Base-by-base conservation (phyloP, 2,329 filamentous ascomycete species). In the Westerdykella ornata region DNA sequence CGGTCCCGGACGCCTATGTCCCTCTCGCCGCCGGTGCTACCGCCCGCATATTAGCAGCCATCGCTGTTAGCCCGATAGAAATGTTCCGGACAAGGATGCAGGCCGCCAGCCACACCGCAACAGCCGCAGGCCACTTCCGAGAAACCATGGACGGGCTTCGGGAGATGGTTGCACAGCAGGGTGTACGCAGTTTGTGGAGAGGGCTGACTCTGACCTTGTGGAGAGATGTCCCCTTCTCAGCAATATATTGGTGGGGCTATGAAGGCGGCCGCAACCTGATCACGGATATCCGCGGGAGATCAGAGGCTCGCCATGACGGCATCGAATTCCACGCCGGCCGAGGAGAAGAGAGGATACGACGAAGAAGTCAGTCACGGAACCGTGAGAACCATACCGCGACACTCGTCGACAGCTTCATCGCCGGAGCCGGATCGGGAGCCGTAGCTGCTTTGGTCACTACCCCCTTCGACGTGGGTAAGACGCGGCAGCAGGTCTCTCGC, bases 171-270 rank as follows among this genome's bases (percentile, higher is more conserved):
- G 74, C 75, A 8, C 68, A 71, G 0, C 77, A 86, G 47, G 92
- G 92, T 2, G 88, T 92, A 52, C 75, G 76, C 1, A 87, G 88
- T 2, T 71, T 98, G 0, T 98, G 92, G 92, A 77, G 90, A 42
- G 92, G 92, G 0, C 69, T 98, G 41, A 88, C 84, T 0, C 71
- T 98, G 54, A 97, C 90, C 0, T 76, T 98, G 43, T 98, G 92
- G 92, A 78, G 92, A 49, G 92, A 98, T 60, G 92, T 97, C 0
- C 92, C 92, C 0, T 98, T 98, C 59, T 97, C 90, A 1, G 92
- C 85, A 3, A 77, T 98, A 34, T 98, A 98, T 71, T 98, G 92
- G 92, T 94, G 85, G 81, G 90, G 92, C 11, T 98, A 98, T 63
- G 92, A 98, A 70, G 81, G 78, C 14, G 82, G 90, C 41, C 81